Evolutionary conservation across 2,329 filamentous ascomycete species (phyloP), one percentile per base, ranked within the genome.

Genomic region (Hymenoscyphus fraxineus): DNA sequence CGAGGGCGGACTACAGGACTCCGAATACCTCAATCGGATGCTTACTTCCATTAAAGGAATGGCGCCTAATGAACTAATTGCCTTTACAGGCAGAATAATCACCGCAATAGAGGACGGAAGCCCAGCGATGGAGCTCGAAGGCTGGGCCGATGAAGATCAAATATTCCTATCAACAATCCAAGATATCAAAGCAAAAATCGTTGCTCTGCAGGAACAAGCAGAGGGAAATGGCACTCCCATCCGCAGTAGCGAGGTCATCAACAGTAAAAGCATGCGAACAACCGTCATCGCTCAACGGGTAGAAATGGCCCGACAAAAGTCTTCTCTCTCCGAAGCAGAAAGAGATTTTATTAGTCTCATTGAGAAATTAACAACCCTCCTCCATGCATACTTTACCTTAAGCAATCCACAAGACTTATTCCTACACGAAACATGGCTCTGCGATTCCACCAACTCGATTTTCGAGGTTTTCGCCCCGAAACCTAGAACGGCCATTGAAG

Each of bases 281-380:
- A 94, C 91, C 0, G 86, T 94, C 39, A 86, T 94, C 60, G 90
- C 90, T 16, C 90, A 94, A 73, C 90, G 91, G 73, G 90, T 95
- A 19, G 88, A 93, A 72, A 81, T 95, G 51, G 92, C 89, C 77
- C 89, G 87, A 67, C 88, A 93, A 74, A 88, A 88, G 69, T 87
- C 90, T 1, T 81, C 84, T 3, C 81, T 94, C 35, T 90, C 89
- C 0, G 83, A 88, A 56, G 82, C 89, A 69, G 91, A 94, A 77
- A 86, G 85, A 68, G 82, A 83, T 5, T 92, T 92, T 73, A 92
- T 90, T 16, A 78, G 80, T 31, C 77, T 91, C 12, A 81, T 93
- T 4, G 85, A 89, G 68, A 74, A 76, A 1, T 78, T 89, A 27
- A 79, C 83, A 12, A 78, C 81, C 16, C 70, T 81, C 3, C 74